Conservation (phyloP, 805 yeast genomes). For the Wickerhamiella alocasiicola region DNA sequence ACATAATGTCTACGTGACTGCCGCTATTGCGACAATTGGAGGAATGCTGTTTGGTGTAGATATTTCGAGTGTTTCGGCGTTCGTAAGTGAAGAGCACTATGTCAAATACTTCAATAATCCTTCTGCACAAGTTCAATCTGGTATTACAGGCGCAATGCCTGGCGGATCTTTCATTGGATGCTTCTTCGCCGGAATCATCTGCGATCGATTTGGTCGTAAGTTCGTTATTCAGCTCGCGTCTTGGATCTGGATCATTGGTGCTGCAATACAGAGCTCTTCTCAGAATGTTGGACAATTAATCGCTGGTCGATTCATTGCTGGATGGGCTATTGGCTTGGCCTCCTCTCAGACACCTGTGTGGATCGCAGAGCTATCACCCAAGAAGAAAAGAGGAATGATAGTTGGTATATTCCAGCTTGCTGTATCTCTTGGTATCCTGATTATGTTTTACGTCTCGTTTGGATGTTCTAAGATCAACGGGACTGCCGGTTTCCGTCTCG, state of each 20-base stretch:
- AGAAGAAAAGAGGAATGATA: constrained; percentile 45
- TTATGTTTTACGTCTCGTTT: constrained; percentile 45
- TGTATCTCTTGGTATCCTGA: constrained; percentile 50
- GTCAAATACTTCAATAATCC: constrained; percentile 34
- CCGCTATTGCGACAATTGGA: constrained; percentile 47
- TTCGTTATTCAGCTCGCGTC: constrained; percentile 42
- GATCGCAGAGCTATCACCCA: constrained; percentile 52
- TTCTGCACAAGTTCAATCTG: constrained; percentile 46
- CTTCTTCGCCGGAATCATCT: constrained; percentile 36
- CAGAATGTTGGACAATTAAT: constrained; percentile 35
- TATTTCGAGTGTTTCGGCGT: constrained; percentile 64
- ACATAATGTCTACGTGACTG: constrained; percentile 46
- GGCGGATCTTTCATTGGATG: constrained; percentile 69
- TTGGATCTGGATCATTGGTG: constrained; percentile 49
- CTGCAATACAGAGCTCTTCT: constrained; percentile 39
- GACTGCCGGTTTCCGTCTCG: constrained; percentile 47
- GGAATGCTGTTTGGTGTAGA: constrained; percentile 73
- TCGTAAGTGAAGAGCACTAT: constrained; percentile 42
- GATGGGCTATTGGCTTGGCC: constrained; percentile 54
- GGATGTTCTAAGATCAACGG: constrained; percentile 33
- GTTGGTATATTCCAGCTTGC: constrained; percentile 53
- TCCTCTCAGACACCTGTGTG: constrained; percentile 56
- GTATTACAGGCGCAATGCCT: constrained; percentile 66
- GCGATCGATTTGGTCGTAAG: constrained; percentile 48
- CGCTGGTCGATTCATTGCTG: constrained; percentile 47